These are phyloP conservation scores for Lepidium africanum DNA, from an alignment of 345 rosid genomes.

Conservation along the genomic window DNA sequence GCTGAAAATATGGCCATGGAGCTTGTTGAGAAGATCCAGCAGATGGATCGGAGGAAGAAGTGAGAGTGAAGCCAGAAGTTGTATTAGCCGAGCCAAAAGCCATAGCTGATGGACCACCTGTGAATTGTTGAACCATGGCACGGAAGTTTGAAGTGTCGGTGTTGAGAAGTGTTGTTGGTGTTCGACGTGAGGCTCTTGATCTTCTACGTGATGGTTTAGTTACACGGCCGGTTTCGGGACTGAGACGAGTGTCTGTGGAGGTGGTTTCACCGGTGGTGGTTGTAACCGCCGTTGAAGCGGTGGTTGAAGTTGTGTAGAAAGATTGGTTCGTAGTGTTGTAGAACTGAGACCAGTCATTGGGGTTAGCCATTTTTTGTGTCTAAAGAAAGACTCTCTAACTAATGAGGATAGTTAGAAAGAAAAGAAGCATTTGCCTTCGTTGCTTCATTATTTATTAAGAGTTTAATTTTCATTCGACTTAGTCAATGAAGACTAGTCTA, in stretches of 20 bases:
- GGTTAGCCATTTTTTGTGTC: constrained; percentile 49
- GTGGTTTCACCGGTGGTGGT: constrained; percentile 16
- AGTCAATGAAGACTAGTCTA: constrained; percentile 32
- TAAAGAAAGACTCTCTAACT: background rate
- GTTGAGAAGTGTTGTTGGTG: constrained; percentile 90
- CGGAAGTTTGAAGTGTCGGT: constrained; percentile 90
- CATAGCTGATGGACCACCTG: constrained; percentile 70
- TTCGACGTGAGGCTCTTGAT: constrained; percentile 87
- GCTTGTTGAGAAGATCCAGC: constrained; percentile 26
- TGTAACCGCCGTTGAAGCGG: constrained; percentile 31
- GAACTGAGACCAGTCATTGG: constrained; percentile 63
- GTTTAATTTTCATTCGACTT: constrained; percentile 7
- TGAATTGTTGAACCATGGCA: constrained; percentile 95
- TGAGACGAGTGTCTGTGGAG: constrained; percentile 29
- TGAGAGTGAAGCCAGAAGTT: constrained; percentile 21
- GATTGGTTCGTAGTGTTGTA: constrained; percentile 46
- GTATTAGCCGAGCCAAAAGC: constrained; percentile 41
- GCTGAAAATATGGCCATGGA: constrained; percentile 24
- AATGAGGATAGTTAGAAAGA: constrained; percentile 9
- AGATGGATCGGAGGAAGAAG: constrained; percentile 18
- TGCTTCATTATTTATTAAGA: constrained; percentile 12
- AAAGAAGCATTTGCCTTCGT: constrained; percentile 14
- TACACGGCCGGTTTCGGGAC: constrained; percentile 69
- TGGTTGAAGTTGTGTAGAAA: constrained; percentile 23
- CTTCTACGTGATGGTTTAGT: constrained; percentile 75